phyloP scores from a whole-genome alignment of 768 basidiomycete species.

The Suillus hirtellus region DNA sequence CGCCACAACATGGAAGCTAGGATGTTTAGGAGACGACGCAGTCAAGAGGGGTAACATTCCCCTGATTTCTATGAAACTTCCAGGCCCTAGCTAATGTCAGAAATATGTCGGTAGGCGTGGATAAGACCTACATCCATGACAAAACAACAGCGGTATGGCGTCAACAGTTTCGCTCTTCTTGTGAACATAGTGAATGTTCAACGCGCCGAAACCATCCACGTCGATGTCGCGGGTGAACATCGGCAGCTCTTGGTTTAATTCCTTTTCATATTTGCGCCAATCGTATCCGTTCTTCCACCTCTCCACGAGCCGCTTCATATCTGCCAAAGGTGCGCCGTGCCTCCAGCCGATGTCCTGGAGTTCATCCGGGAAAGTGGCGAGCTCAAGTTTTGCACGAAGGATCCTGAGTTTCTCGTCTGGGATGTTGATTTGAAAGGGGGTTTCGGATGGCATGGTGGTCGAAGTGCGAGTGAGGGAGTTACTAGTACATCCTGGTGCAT shows the following conservation, averaged over 20 bases:
- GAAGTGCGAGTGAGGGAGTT: not conserved
- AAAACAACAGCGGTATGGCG: slow-evolving; percentile 61
- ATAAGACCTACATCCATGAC: slow-evolving; percentile 51
- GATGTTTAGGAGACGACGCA: slow-evolving; percentile 39
- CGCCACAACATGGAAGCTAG: slow-evolving; percentile 65
- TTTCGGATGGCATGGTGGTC: slow-evolving; percentile 32
- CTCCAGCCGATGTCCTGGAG: slow-evolving; percentile 49
- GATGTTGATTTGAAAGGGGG: slow-evolving; percentile 49
- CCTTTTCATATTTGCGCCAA: slow-evolving; percentile 54
- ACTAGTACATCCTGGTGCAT: not conserved
- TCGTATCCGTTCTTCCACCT: slow-evolving; percentile 56
- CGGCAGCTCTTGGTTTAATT: slow-evolving; percentile 39
- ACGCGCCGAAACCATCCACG: slow-evolving; percentile 45
- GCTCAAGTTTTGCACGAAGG: slow-evolving; percentile 48
- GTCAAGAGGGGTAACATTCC: slow-evolving; percentile 55
- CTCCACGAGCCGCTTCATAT: slow-evolving; percentile 47
- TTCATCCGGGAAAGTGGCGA: slow-evolving; percentile 57
- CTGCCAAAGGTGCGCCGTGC: slow-evolving; percentile 52
- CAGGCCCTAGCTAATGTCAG: slow-evolving; percentile 48
- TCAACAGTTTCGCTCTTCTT: slow-evolving; percentile 42
- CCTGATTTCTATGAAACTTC: slow-evolving; percentile 54
- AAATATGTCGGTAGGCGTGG: not conserved
- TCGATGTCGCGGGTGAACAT: slow-evolving; percentile 49
- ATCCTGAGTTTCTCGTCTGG: slow-evolving; percentile 41
- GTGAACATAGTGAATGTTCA: slow-evolving; percentile 63